Evolutionary conservation across 495 filamentous ascomycete genomes (phyloP).

Genomic region (Trichocladium antarcticum): DNA sequence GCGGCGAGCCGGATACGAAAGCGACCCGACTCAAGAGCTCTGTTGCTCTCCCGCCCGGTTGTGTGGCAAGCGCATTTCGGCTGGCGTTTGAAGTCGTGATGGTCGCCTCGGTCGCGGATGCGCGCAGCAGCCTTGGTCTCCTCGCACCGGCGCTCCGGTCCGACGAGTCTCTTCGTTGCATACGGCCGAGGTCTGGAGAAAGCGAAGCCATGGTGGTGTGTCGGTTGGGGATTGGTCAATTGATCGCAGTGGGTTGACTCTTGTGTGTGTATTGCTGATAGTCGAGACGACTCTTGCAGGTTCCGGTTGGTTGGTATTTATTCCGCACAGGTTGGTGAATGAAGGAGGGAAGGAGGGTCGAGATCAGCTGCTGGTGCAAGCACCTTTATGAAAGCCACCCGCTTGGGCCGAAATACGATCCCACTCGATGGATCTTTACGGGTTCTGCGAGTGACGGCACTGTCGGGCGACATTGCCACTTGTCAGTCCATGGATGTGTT

Average conservation of each 20-base stretch:
- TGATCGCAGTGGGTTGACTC: not conserved
- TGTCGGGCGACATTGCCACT: slow-evolving; percentile 31
- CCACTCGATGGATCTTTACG: slow-evolving; percentile 18
- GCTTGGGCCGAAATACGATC: slow-evolving; percentile 31
- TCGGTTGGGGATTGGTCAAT: slow-evolving; percentile 7
- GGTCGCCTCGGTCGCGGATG: slow-evolving; percentile 42
- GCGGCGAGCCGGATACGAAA: slow-evolving; percentile 32
- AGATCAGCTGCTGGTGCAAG: slow-evolving; percentile 15
- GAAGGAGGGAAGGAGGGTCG: slow-evolving; percentile 1
- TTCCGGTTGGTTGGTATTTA: slow-evolving; percentile 2
- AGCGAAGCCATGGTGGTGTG: slow-evolving; percentile 23
- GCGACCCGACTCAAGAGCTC: slow-evolving; percentile 44
- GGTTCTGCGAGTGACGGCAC: slow-evolving; percentile 26
- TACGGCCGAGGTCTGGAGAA: slow-evolving; percentile 19
- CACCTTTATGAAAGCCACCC: slow-evolving; percentile 16
- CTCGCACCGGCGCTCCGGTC: slow-evolving; percentile 25
- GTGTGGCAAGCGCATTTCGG: slow-evolving; percentile 36
- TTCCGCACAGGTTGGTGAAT: slow-evolving; percentile 7
- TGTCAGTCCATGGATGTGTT: slow-evolving; percentile 31
- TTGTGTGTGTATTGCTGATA: not conserved
- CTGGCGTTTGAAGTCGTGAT: slow-evolving; percentile 45
- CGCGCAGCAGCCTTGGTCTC: slow-evolving; percentile 41
- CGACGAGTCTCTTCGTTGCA: slow-evolving; percentile 29
- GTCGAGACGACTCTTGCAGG: not conserved
- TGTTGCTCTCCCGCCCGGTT: slow-evolving; percentile 37